Evolutionary conservation across 352 stramenopile species (phyloP).

Genomic region (Pythium insidiosum): DNA sequence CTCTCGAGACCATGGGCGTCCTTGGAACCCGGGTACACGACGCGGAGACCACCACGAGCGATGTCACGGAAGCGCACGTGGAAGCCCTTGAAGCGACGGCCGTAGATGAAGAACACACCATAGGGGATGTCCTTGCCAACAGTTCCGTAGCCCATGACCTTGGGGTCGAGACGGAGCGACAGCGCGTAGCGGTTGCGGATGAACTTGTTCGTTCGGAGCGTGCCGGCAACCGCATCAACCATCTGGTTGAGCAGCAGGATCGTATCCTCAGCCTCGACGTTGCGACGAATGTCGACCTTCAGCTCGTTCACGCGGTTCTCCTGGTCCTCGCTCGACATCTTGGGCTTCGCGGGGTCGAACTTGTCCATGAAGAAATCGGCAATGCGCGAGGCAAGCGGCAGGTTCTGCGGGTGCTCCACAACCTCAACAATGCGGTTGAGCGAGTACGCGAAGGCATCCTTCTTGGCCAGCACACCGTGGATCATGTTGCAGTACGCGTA

Average conservation of each 20-base stretch:
- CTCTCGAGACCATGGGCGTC: constrained; percentile 57
- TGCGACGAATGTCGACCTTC: constrained; percentile 68
- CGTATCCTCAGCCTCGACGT: constrained; percentile 62
- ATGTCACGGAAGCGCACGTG: constrained; percentile 84
- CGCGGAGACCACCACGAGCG: constrained; percentile 62
- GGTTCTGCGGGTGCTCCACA: constrained; percentile 86
- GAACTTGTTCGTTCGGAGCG: constrained; percentile 79
- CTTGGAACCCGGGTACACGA: constrained; percentile 65
- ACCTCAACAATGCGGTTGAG: constrained; percentile 92
- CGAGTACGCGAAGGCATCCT: constrained; percentile 92
- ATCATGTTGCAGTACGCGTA: constrained; percentile 93
- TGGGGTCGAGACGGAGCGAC: constrained; percentile 66
- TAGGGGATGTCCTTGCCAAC: constrained; percentile 89
- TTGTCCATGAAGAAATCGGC: constrained; percentile 94
- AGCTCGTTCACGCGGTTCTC: constrained; percentile 36
- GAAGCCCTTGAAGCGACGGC: constrained; percentile 92
- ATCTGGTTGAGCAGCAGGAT: constrained; percentile 75
- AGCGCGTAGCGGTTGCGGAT: constrained; percentile 76
- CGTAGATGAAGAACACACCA: constrained; percentile 96
- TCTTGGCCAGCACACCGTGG: constrained; percentile 92
- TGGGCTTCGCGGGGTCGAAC: constrained; percentile 49
- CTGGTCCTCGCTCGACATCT: constrained; percentile 36
- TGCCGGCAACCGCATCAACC: constrained; percentile 66
- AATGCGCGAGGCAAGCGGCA: constrained; percentile 87
- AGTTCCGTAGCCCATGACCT: constrained; percentile 74